Evolutionary conservation across 2,329 filamentous ascomycete genomes (phyloP).

Genomic region (Sclerotinia glacialis): DNA sequence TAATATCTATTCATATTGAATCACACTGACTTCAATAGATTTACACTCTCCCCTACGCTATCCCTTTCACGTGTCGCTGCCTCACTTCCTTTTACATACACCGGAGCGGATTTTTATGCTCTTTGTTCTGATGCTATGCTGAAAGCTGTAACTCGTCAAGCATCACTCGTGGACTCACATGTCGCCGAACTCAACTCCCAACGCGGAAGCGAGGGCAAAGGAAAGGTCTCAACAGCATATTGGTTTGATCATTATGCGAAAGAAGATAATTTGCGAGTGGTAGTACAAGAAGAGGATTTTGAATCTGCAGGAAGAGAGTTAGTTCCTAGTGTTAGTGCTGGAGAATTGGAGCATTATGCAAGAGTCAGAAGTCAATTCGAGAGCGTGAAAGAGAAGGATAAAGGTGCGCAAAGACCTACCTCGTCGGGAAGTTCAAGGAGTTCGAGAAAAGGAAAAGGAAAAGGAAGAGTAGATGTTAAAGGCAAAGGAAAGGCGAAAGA

Average conservation of each 20-base stretch:
- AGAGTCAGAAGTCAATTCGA: slow-evolving; percentile 81
- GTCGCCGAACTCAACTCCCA: slow-evolving; percentile 65
- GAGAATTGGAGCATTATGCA: slow-evolving; percentile 90
- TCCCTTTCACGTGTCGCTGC: slow-evolving; percentile 73
- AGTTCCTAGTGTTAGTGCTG: slow-evolving; percentile 88
- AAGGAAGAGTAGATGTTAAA: slow-evolving; percentile 24
- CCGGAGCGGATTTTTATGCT: slow-evolving; percentile 94
- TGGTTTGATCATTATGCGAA: slow-evolving; percentile 93
- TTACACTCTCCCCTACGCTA: slow-evolving; percentile 75
- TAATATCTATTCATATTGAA: slow-evolving; percentile 16
- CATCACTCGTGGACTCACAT: slow-evolving; percentile 77
- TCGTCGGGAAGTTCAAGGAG: slow-evolving; percentile 20
- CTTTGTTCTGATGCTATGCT: slow-evolving; percentile 98
- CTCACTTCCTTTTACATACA: slow-evolving; percentile 89
- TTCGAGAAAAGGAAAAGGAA: slow-evolving; percentile 33
- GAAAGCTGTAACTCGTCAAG: slow-evolving; percentile 92
- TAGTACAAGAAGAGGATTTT: slow-evolving; percentile 89
- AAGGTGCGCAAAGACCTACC: neutral
- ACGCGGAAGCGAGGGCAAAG: slow-evolving; percentile 34
- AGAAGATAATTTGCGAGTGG: slow-evolving; percentile 77
- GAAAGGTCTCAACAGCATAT: slow-evolving; percentile 72
- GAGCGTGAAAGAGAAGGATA: slow-evolving; percentile 47
- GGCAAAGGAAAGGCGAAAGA: slow-evolving; percentile 42
- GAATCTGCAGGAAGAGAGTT: slow-evolving; percentile 76
- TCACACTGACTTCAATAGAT: slow-evolving; percentile 53